phyloP scores from a whole-genome alignment of 164 flowering plant genomes.

The Santalum album region DNA sequence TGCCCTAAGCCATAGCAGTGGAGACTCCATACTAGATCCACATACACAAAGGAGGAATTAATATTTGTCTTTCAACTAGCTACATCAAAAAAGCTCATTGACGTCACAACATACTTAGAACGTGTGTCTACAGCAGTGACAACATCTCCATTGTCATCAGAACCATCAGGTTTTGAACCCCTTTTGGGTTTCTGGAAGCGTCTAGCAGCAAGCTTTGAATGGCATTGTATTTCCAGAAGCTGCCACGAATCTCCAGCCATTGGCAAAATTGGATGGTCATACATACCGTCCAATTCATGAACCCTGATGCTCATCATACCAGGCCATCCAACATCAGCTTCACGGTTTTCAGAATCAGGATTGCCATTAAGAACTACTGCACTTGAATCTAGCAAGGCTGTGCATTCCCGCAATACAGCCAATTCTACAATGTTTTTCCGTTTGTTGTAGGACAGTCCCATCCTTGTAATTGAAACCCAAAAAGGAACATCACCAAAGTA shows the following conservation, averaged over 20 bases:
- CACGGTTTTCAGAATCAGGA: constrained; percentile 53
- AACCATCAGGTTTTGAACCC: constrained; percentile 82
- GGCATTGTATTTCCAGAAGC: constrained; percentile 81
- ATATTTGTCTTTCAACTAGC: not conserved
- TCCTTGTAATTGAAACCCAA: constrained; percentile 29
- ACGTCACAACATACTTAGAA: constrained; percentile 37
- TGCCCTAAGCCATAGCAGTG: constrained; percentile 87
- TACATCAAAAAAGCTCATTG: not conserved
- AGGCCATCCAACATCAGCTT: constrained; percentile 86
- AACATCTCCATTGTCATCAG: constrained; percentile 84
- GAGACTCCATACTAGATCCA: constrained; percentile 64
- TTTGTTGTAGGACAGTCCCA: constrained; percentile 93
- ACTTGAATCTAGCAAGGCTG: constrained; percentile 40
- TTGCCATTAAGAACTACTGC: constrained; percentile 28
- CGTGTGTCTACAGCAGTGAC: constrained; percentile 46
- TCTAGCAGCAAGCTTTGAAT: constrained; percentile 76
- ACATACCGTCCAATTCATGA: constrained; percentile 93
- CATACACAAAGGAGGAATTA: not conserved
- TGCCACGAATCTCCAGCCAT: constrained; percentile 94
- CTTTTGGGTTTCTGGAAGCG: constrained; percentile 79
- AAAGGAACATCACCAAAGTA: constrained; percentile 2
- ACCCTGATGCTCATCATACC: constrained; percentile 97
- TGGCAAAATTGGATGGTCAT: constrained; percentile 90
- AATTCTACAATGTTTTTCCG: constrained; percentile 83
- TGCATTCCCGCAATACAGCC: constrained; percentile 78